phyloP scores from a whole-genome alignment of 2,329 filamentous ascomycete species.

The Colletotrichum trifolii region DNA sequence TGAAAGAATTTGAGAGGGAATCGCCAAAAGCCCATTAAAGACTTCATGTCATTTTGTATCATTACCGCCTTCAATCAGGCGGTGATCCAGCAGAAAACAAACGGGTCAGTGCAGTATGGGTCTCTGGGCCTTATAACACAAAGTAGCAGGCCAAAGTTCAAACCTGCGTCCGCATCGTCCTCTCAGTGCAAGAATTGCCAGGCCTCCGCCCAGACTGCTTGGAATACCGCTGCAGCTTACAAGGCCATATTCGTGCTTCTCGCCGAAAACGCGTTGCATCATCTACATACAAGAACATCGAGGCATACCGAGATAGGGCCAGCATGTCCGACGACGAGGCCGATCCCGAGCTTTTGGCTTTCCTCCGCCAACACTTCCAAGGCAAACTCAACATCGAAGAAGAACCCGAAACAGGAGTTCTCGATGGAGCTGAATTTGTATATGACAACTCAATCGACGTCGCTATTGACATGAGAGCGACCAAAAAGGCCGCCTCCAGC shows the following conservation, averaged over 20 bases:
- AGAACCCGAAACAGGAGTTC: slow-evolving; percentile 82
- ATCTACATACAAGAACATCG: background rate
- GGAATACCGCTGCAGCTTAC: slow-evolving; percentile 25
- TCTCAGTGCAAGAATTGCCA: slow-evolving; percentile 30
- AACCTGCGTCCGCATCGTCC: slow-evolving; percentile 17
- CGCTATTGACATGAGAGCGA: slow-evolving; percentile 83
- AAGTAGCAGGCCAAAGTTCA: slow-evolving; percentile 11
- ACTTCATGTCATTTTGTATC: slow-evolving; percentile 5
- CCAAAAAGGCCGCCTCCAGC: slow-evolving; percentile 81
- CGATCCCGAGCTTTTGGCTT: slow-evolving; percentile 86
- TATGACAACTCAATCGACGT: slow-evolving; percentile 95
- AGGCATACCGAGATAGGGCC: slow-evolving; percentile 2
- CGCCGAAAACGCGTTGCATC: background rate
- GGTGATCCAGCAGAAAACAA: slow-evolving; percentile 31
- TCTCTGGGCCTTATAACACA: slow-evolving; percentile 11
- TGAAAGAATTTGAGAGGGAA: slow-evolving; percentile 6
- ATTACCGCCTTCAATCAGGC: slow-evolving; percentile 24
- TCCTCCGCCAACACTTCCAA: slow-evolving; percentile 83
- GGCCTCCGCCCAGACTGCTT: slow-evolving; percentile 14
- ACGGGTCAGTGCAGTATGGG: slow-evolving; percentile 35
- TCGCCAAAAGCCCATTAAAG: slow-evolving; percentile 15
- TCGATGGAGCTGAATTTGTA: slow-evolving; percentile 85
- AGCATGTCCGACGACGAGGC: slow-evolving; percentile 92
- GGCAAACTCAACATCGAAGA: slow-evolving; percentile 65
- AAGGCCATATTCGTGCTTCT: slow-evolving; percentile 16